Evolutionary conservation across 2,329 filamentous ascomycete species (phyloP).

Genomic region (Ophiostoma perfectum): DNA sequence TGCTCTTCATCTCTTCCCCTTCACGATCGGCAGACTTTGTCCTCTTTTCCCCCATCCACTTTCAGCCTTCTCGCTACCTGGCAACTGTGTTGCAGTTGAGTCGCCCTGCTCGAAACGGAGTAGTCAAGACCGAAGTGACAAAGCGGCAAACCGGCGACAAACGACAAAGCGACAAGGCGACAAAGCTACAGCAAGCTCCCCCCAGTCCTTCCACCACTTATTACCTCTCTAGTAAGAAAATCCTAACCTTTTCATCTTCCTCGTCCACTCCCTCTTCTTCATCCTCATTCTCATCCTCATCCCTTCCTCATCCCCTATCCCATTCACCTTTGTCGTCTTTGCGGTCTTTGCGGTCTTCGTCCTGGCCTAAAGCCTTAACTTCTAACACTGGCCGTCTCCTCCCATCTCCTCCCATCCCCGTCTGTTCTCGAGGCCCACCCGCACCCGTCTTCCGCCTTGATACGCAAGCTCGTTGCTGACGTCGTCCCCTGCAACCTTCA

Average conservation of each 20-base stretch:
- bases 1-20: too few species aligned
- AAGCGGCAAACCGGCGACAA: neutral
- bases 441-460: neutral
- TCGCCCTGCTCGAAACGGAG: conserved; percentile 6
- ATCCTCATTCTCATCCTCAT: neutral
- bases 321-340: neutral
- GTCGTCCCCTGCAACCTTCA: neutral
- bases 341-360: neutral
- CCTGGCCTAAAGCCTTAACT: neutral
- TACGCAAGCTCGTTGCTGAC: conserved; percentile 4
- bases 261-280: neutral
- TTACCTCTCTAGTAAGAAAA: conserved; percentile 10
- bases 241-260: neutral
- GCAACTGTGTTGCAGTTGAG: conserved; percentile 15
- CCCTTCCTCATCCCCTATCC: too few species aligned
- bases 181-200: conserved; percentile 6
- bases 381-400: neutral
- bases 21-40: conserved; percentile 5
- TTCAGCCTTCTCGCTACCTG: conserved; percentile 18
- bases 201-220: neutral
- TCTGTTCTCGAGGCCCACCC: neutral
- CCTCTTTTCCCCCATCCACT: conserved; percentile 13
- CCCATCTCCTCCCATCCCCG: neutral
- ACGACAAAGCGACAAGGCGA: neutral
- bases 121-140: conserved; percentile 6